A percentile compares a stretch with the other conserved stretches of the same genome.
phyloP scores from a whole-genome alignment of 2,329 filamentous ascomycete genomes.

The Xylariaceae sp. region DNA sequence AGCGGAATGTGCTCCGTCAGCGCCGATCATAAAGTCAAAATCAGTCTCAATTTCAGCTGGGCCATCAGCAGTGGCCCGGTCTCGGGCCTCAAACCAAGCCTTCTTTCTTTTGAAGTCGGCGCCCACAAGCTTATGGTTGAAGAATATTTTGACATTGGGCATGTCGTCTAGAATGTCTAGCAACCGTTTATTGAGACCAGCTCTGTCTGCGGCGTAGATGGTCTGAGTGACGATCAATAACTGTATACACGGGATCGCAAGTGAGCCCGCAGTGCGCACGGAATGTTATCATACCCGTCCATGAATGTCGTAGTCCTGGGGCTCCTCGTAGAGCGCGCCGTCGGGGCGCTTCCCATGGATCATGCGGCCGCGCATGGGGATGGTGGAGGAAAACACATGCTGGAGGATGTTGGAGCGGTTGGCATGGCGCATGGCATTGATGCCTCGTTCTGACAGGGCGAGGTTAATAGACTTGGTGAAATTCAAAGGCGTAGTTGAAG shows the following conservation, averaged over 20 bases:
- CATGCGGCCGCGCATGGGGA: constrained; percentile 96
- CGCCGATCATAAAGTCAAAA: constrained; percentile 93
- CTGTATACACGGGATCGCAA: not conserved
- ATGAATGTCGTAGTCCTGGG: constrained; percentile 88
- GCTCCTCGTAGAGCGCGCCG: constrained; percentile 66
- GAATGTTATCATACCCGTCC: constrained; percentile 60
- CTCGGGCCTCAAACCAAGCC: constrained; percentile 77
- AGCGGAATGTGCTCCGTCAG: constrained; percentile 91
- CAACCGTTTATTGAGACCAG: constrained; percentile 74
- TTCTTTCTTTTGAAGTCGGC: constrained; percentile 75
- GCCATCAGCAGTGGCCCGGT: constrained; percentile 40
- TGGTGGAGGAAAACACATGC: constrained; percentile 69
- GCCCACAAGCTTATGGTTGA: constrained; percentile 88
- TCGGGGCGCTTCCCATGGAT: constrained; percentile 69
- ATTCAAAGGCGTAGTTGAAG: constrained; percentile 78
- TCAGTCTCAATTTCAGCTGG: constrained; percentile 69
- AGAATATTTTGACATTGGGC: constrained; percentile 87
- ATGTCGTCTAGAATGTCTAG: constrained; percentile 78
- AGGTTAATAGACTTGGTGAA: constrained; percentile 99
- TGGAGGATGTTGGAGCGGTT: constrained; percentile 65
- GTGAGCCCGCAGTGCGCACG: constrained; percentile 1
- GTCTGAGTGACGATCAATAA: constrained; percentile 46
- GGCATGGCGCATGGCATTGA: constrained; percentile 76
- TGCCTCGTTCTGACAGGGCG: constrained; percentile 87
- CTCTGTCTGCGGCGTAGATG: constrained; percentile 82